A percentile compares a stretch with the other conserved stretches of the same genome.
Conservation (phyloP, 2,329 filamentous ascomycete species). For the Epichloe amarillans region DNA sequence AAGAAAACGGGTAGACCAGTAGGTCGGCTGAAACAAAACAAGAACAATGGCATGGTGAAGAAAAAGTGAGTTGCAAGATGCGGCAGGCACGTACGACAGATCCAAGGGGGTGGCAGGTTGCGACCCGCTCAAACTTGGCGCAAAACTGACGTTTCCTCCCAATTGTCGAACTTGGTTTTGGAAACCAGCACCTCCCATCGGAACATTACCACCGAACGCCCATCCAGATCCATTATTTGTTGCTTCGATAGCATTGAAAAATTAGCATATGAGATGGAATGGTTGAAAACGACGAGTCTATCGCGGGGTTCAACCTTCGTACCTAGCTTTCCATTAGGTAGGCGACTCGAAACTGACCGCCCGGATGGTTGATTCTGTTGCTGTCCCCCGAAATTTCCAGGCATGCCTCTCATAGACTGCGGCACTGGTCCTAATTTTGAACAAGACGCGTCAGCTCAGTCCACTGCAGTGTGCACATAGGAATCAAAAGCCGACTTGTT, state of each 20-base stretch:
- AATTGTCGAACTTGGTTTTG: constrained; percentile 41
- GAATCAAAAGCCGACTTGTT: not conserved
- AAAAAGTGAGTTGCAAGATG: constrained; percentile 1
- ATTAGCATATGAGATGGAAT: not conserved
- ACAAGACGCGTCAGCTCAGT: constrained; percentile 15
- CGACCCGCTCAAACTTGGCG: constrained; percentile 50
- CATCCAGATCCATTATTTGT: constrained; percentile 42
- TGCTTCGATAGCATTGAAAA: constrained; percentile 12
- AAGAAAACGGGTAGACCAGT: not conserved
- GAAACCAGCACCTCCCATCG: constrained; percentile 43
- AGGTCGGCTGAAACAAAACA: not conserved
- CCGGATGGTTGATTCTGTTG: constrained; percentile 42
- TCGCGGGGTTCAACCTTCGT: constrained; percentile 5
- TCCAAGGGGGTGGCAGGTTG: constrained; percentile 50
- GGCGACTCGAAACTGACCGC: constrained; percentile 41
- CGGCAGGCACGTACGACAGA: constrained; percentile 43
- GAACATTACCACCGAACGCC: constrained; percentile 48
- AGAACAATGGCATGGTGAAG: not conserved
- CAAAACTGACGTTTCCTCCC: constrained; percentile 49
- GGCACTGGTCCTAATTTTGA: constrained; percentile 39
- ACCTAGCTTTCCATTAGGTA: constrained; percentile 56
- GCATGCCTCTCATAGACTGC: constrained; percentile 49
- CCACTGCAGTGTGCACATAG: not conserved
- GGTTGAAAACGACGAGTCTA: too few relatives aligned
- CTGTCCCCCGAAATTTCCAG: constrained; percentile 45